Conservation (phyloP, 2,329 filamentous ascomycete species). For the Gliomastix tumulicola region DNA sequence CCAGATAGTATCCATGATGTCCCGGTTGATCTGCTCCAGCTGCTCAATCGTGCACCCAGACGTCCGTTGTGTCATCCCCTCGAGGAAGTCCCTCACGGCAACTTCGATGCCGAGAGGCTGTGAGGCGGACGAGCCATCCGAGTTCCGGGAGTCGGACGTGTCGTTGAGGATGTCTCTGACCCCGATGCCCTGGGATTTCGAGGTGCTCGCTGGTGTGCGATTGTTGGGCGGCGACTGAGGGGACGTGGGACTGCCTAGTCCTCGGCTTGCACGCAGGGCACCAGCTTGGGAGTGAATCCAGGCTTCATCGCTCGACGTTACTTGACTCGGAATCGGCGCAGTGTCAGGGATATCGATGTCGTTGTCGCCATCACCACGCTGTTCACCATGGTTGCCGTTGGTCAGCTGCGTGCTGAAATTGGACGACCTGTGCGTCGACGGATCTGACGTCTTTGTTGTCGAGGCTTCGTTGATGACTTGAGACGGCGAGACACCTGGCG, state of each 20-base stretch:
- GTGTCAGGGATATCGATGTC: slow-evolving; percentile 48
- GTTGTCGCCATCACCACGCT: slow-evolving; percentile 16
- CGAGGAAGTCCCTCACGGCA: slow-evolving; percentile 51
- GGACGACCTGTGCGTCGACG: slow-evolving; percentile 56
- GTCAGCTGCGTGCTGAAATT: slow-evolving; percentile 66
- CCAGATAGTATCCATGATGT: slow-evolving; percentile 90
- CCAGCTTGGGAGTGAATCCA: slow-evolving; percentile 55
- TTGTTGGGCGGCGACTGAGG: slow-evolving; percentile 23
- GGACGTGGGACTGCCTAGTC: slow-evolving; percentile 30
- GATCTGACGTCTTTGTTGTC: slow-evolving; percentile 82
- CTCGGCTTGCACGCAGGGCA: slow-evolving; percentile 27
- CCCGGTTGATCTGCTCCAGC: slow-evolving; percentile 85
- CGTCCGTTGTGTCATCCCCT: slow-evolving; percentile 58
- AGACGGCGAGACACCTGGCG: slow-evolving; percentile 50
- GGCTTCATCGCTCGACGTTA: slow-evolving; percentile 41
- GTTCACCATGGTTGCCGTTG: slow-evolving; percentile 53
- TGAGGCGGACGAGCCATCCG: slow-evolving; percentile 27
- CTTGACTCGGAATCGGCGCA: slow-evolving; percentile 35
- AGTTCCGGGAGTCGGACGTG: slow-evolving; percentile 13
- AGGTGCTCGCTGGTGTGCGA: not conserved
- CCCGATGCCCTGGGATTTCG: slow-evolving; percentile 7
- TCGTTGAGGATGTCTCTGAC: slow-evolving; percentile 32
- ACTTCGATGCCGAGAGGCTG: slow-evolving; percentile 37
- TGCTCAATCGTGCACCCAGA: slow-evolving; percentile 85
- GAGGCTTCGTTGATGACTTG: slow-evolving; percentile 75